Conservation (phyloP, 1,284 basidiomycete species). For the Malassezia yamatoensis region DNA sequence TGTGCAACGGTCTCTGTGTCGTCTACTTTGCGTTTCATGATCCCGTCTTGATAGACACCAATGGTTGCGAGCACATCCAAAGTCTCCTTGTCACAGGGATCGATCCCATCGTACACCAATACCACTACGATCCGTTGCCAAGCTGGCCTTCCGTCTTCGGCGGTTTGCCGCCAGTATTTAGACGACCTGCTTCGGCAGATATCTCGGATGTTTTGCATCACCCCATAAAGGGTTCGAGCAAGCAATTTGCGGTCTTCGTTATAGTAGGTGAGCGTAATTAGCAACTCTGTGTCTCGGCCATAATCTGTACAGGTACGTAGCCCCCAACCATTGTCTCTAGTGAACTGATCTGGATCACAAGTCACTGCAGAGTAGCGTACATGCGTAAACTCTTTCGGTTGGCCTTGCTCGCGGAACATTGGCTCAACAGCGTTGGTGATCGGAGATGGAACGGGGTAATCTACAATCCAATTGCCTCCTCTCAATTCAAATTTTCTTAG, state of each 20-base stretch:
- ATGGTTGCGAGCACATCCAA: constrained; percentile 49
- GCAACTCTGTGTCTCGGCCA: constrained; percentile 77
- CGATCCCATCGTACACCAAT: constrained; percentile 80
- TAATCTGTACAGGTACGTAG: constrained; percentile 71
- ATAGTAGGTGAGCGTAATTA: constrained; percentile 59
- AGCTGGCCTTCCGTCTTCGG: constrained; percentile 63
- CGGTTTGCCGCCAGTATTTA: constrained; percentile 61
- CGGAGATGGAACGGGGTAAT: constrained; percentile 67
- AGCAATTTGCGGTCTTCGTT: constrained; percentile 87
- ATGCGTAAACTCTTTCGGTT: constrained; percentile 67
- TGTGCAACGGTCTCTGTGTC: constrained; percentile 74
- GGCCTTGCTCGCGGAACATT: constrained; percentile 55
- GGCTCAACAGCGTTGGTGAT: constrained; percentile 73
- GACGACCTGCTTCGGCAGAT: constrained; percentile 91
- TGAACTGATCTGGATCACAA: constrained; percentile 85
- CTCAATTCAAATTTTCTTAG: constrained; percentile 79
- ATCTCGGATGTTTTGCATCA: constrained; percentile 96
- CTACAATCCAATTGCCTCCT: constrained; percentile 51
- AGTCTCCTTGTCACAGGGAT: constrained; percentile 76
- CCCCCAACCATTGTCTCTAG: constrained; percentile 59
- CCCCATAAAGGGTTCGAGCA: constrained; percentile 68
- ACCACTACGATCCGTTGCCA: constrained; percentile 88
- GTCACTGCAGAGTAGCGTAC: constrained; percentile 73
- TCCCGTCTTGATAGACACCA: constrained; percentile 56
- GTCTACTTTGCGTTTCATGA: constrained; percentile 85